Conservation (phyloP, 2,329 filamentous ascomycete genomes). For the Fusarium pseudoanthophilum region DNA sequence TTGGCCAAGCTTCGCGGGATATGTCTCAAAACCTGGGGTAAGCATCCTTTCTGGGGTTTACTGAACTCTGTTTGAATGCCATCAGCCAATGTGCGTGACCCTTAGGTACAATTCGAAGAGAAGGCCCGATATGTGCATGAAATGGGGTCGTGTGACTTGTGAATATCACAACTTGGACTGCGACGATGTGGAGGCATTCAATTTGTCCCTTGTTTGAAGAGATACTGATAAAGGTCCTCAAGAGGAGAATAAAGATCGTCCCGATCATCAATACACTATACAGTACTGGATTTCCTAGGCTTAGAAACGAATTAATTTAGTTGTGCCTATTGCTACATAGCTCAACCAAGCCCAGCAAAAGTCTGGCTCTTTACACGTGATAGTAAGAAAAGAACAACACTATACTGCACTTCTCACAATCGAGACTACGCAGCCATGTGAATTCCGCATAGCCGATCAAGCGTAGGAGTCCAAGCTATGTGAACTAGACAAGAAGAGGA, state of each 20-base stretch:
- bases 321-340: accelerated
- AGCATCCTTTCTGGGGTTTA: neutral
- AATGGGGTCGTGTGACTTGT: neutral
- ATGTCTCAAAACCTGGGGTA: neutral
- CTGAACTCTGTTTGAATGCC: neutral
- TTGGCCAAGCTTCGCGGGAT: neutral
- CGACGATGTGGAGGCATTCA: neutral
- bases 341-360: accelerated
- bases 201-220: neutral
- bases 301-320: accelerated
- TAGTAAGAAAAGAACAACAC: neutral
- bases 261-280: accelerated
- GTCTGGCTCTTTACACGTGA: too few relatives aligned
- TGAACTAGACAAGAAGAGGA: neutral
- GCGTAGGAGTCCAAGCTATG: accelerated
- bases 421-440: neutral
- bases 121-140: neutral
- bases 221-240: neutral
- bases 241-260: too few relatives aligned
- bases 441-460: neutral
- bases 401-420: neutral
- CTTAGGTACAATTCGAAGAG: too few relatives aligned
- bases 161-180: accelerated
- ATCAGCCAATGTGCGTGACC: neutral
- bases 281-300: accelerated